A percentile compares a stretch with the other conserved stretches of the same genome.
Conservation (phyloP, 768 basidiomycete species). For the Mycena olivaceomarginata region DNA sequence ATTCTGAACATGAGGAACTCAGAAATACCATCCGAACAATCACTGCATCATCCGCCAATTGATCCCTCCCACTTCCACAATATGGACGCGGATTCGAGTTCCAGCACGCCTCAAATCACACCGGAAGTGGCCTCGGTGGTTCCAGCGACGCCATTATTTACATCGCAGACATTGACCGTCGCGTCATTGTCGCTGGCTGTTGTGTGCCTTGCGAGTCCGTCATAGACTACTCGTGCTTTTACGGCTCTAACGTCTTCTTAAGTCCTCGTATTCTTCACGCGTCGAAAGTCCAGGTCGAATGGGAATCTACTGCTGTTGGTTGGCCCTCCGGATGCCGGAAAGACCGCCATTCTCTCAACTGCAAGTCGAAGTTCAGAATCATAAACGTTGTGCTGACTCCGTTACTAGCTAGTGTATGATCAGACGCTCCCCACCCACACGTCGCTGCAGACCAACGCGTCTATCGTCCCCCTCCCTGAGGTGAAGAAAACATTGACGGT, state of each 20-base stretch:
- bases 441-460: conserved; percentile 84
- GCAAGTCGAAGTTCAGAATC: conserved; percentile 62
- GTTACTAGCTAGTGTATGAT: conserved; percentile 76
- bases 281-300: conserved; percentile 65
- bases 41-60: not conserved
- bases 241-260: conserved; percentile 19
- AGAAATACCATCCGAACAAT: no score
- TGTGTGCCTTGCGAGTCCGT: conserved; percentile 65
- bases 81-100: conserved; percentile 45
- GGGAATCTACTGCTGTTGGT: conserved; percentile 84
- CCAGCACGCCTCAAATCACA: conserved; percentile 43
- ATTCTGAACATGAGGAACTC: no score
- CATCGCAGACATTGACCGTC: conserved; percentile 60
- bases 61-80: not conserved
- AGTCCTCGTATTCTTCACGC: conserved; percentile 68
- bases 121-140: conserved; percentile 55
- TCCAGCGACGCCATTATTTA: conserved; percentile 57
- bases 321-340: conserved; percentile 86
- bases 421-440: conserved; percentile 82
- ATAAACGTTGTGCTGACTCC: conserved; percentile 15
- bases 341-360: conserved; percentile 85
- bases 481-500: conserved; percentile 69
- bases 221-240: conserved; percentile 13
- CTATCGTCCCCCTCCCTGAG: conserved; percentile 64
- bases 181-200: conserved; percentile 67